Base-by-base conservation (phyloP, 345 rosid genomes). In the Euphorbia pulcherrima region DNA sequence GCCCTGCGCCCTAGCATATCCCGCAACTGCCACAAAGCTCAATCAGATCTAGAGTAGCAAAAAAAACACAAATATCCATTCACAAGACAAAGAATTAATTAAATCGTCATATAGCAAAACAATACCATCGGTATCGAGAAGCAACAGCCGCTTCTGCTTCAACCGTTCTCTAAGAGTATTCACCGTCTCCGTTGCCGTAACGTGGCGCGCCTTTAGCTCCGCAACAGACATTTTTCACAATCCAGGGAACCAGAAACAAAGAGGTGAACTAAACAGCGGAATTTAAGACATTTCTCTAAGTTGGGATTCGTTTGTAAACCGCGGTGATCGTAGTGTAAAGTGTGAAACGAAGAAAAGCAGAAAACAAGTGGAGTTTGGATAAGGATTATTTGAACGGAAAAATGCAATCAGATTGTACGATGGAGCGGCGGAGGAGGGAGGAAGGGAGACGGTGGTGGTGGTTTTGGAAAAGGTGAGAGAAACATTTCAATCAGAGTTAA, bases 201-300 rank as follows among this genome's bases (percentile, higher is more conserved):
- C 73, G 83, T 88, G 97, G 55, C 90, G 91, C 80, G 90, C 97
- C 78, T 85, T 95, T 70, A 95, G 86, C 82, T 95, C 97, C 55
- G 88, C 71, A 53, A 86, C 92, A 18, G 99, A 88, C 99, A 92
- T 89, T 73, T 59, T 65, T n/a, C 18, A 21, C 17, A 55, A 26
- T 37, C 27, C 16, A 24, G 13, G 39, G n/a, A 37, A 37, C 29
- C 30, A 5, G 20, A 35, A 50, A 41, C 9, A 17, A 64, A 44
- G 50, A 52, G 35, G 37, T 17, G 39, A 40, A 33, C 46, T 46
- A 57, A 46, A 47, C 10, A 35, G 44, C 6, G n/a, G n/a, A n/a
- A n/a, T n/a, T n/a, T n/a, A n/a, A 14, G 14, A 54, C 72, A 68
- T 68, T 60, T 48, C 47, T 29, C 30, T 30, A 48, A 28, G 28